A percentile compares a stretch with the other conserved stretches of the same genome.
phyloP scores from a whole-genome alignment of 257 asterid genomes.

The Jaltomata sinuosa region DNA sequence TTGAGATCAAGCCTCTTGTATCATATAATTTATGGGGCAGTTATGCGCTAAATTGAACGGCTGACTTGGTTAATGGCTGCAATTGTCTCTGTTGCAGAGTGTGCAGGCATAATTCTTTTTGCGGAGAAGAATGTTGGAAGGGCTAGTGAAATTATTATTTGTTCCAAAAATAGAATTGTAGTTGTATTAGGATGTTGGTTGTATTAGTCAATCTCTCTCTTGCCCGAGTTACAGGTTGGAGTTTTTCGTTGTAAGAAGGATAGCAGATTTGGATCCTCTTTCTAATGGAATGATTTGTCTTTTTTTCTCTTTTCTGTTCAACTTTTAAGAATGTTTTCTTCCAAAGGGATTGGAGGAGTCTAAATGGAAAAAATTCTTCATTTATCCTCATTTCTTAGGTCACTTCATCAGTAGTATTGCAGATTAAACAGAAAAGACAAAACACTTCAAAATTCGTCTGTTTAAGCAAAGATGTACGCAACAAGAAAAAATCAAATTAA shows the following conservation, averaged over 20 bases:
- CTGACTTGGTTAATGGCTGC: conserved; percentile 14
- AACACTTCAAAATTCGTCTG: too few species aligned
- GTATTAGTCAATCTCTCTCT: conserved; percentile 13
- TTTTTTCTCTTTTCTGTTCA: not conserved
- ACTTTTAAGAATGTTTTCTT: not conserved
- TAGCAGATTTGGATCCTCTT: not conserved
- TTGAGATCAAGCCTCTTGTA: conserved; percentile 28
- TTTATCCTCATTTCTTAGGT: too few species aligned
- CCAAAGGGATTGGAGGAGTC: not conserved
- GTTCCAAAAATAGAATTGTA: conserved; percentile 22
- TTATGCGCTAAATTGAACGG: conserved; percentile 3
- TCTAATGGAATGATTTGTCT: not conserved
- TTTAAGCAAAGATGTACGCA: too few species aligned
- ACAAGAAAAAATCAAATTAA: too few species aligned
- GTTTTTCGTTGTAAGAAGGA: not conserved
- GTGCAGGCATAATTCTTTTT: conserved; percentile 15
- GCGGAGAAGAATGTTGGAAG: conserved; percentile 8
- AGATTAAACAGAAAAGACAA: too few species aligned
- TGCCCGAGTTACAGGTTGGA: conserved; percentile 6
- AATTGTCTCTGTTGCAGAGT: conserved; percentile 13
- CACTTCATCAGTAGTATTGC: too few species aligned
- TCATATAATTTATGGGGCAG: conserved; percentile 30
- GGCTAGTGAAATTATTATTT: conserved; percentile 16
- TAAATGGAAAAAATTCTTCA: not conserved
- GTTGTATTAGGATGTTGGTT: conserved; percentile 20